A percentile compares a stretch with the other conserved stretches of the same genome.
Conservation (phyloP, 768 basidiomycete genomes). For the Glaciozyma antarctica region DNA sequence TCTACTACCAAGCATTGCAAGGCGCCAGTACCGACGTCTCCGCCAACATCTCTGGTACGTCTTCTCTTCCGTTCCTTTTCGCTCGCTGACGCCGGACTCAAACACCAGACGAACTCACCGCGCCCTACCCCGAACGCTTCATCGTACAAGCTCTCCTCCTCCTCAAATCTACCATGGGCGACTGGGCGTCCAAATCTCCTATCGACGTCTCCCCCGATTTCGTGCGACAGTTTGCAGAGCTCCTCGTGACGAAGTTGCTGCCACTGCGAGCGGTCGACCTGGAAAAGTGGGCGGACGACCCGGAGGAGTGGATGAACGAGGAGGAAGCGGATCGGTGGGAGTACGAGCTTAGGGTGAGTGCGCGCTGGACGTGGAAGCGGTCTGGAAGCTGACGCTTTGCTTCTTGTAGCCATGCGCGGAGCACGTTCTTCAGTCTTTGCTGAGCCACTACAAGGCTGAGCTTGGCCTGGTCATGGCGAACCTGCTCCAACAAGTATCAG, state of each 20-base stretch:
- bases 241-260: constrained; percentile 75
- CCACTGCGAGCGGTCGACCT: constrained; percentile 73
- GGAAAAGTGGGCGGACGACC: constrained; percentile 72
- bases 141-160: constrained; percentile 30
- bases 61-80: not conserved
- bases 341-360: constrained; percentile 71
- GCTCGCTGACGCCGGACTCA: not conserved
- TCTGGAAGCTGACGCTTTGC: not conserved
- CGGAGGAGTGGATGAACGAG: constrained; percentile 86
- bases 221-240: constrained; percentile 47
- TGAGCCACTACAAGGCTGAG: constrained; percentile 57
- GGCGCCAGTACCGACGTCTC: constrained; percentile 10
- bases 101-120: constrained; percentile 10
- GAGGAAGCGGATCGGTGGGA: constrained; percentile 88
- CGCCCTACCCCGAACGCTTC: constrained; percentile 25
- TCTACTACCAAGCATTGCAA: constrained; percentile 15
- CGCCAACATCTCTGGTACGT: not conserved
- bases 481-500: constrained; percentile 54
- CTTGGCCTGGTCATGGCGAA: constrained; percentile 57
- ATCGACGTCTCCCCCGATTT: constrained; percentile 18
- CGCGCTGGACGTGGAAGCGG: not conserved
- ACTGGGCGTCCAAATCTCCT: constrained; percentile 24
- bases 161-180: constrained; percentile 24
- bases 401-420: constrained; percentile 72
- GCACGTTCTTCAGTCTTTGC: constrained; percentile 73